Base-by-base conservation (phyloP, 768 basidiomycete genomes). In the Tephrocybe sp. region DNA sequence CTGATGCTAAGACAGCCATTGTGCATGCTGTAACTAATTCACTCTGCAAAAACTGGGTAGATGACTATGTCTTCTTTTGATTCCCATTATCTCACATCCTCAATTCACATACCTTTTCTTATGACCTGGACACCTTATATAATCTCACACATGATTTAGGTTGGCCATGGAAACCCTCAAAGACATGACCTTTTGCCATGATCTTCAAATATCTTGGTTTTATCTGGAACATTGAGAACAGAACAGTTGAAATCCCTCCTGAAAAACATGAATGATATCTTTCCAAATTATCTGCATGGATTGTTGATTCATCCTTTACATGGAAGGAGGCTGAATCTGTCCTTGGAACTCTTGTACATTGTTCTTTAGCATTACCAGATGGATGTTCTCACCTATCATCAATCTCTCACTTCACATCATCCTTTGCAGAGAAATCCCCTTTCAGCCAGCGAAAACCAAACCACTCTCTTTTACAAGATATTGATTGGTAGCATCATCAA, bases 201-300 rank as follows among this genome's bases (percentile, higher is more conserved):
- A 18, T 38, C 5, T 71, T 74, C 52, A 54, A 35, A 16, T 76
- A 74, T 41, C 55, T 73, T 1, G 69, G 74, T 3, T 73, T 74
- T 47, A 2, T 53, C 0, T 75, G 73, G 75, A 54, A 68, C 26
- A 44, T 74, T 0, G 3, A 8, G 0, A 5, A 19, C 0, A 68
- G 67, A 26, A 61, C 57, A 0, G 68, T 76, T 0, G 30, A 57
- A 24, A 51, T 76, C 1, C 71, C 68, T 0, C 32, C 44, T 0
- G 47, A 61, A 0, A 76, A 72, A 51, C 64, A 61, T 12, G 8
- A 2, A 0, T 63, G 64, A 27, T 71, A 72, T 34, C 26, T 68
- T 0, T 19, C 0, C 1, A 62, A 64, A 37, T 49, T 74, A 0
- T 16, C 15, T 1, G 8, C 28, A 1, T 69, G 62, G 65, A 18